Base-by-base conservation (phyloP, 257 asterid genomes). In the Gynochthodes officinalis region DNA sequence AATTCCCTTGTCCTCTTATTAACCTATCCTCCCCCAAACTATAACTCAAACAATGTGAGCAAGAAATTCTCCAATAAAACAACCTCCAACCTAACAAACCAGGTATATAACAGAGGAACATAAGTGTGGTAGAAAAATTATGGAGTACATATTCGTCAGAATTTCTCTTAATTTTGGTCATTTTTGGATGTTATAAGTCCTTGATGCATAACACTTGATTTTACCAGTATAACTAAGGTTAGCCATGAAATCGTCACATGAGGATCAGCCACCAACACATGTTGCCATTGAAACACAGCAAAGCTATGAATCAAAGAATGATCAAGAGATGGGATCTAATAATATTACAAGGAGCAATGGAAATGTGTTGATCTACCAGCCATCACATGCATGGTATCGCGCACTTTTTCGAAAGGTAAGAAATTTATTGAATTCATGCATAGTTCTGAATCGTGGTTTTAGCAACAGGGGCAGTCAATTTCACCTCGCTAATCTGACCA, bases 171-270 rank as follows among this genome's bases (percentile, higher is more conserved):
- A 7, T 54, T 70, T 70, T 8, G 40, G 37, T 27, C 35, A 25
- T 8, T 33, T 0, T 5, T n/a, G 52, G 60, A 63, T 23, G 28
- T 52, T 52, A 66, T 5, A 55, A 12, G 23, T 16, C 42, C 52
- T 50, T 23, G 28, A 64, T 67, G 18, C 72, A 33, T 14, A 33
- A 25, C 30, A 35, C 42, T 44, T 67, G 25, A 69, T 7, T 58
- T 77, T 44, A 27, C 46, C 54, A n/a, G 54, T 37, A 32, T 2
- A 32, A 21, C n/a, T 19, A 10, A 4, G 53, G 49, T 28, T 8
- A 5, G 48, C n/a, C 65, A 77, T 77, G 81, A 65, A 42, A 48
- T 27, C 77, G 44, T 55, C 68, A 1, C 66, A 19, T 42, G 77
- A 77, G 49, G 57, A 54, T 65, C 63, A 64, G 43, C 57, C 63